These are phyloP conservation scores for Oryza meyeriana DNA, from an alignment of 176 grass and related monocot species.

Conservation along the genomic window DNA sequence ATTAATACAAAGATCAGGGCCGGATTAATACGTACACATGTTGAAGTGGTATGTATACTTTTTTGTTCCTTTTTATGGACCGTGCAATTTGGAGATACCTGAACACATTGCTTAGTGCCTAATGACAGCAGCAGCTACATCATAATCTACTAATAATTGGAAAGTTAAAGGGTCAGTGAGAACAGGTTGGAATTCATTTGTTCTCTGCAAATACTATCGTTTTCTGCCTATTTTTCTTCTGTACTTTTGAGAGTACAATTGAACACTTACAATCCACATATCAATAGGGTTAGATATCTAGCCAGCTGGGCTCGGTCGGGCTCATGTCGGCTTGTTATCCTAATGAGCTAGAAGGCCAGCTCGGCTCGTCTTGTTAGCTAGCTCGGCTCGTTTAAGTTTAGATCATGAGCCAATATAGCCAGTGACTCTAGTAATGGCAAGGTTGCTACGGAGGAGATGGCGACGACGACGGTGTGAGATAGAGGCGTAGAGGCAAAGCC, in stretches of 20 bases:
- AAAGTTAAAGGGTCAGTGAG: background rate
- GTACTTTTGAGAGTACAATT: background rate
- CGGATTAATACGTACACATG: background rate
- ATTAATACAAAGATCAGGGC: background rate
- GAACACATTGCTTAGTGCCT: background rate
- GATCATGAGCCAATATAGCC: too few relatives aligned
- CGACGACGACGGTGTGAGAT: too few relatives aligned
- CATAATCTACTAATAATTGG: background rate
- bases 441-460: too few relatives aligned
- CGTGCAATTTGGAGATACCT: background rate
- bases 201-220: background rate
- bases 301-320: too few relatives aligned
- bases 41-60: background rate
- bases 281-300: too few relatives aligned
- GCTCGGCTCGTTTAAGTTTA: too few relatives aligned
- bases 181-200: background rate
- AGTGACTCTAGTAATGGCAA: too few relatives aligned
- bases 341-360: too few relatives aligned
- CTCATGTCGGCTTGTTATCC: too few relatives aligned
- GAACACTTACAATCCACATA: background rate
- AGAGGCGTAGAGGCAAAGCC: too few relatives aligned
- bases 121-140: slow-evolving; percentile 12
- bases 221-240: background rate
- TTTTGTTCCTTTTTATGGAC: background rate
- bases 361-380: too few relatives aligned